Evolutionary conservation across 345 rosid species (phyloP), one percentile per base, ranked within the genome.

Genomic region (Populus deltoides): DNA sequence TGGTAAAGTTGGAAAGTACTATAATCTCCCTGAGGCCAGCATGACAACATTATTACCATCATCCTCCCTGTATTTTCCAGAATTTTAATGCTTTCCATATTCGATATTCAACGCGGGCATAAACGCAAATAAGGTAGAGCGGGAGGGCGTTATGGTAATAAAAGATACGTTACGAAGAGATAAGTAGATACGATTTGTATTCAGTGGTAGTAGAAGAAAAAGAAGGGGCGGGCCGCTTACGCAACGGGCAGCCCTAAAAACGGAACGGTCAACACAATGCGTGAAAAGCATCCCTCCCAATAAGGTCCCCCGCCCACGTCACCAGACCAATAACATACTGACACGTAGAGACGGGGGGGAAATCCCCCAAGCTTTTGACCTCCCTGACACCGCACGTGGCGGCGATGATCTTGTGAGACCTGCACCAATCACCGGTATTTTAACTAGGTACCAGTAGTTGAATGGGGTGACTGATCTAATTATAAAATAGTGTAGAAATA

Each of bases 381-480:
- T 79, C 43, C 63, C 78, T 72, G 78, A 75, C 84, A 80, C 39
- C 81, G 77, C 82, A 83, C 81, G 84, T 83, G 84, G 82, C 80
- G 78, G 82, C 80, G 81, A 35, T 68, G 79, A 85, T 85, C 65
- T 9, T 57, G 63, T n/a, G 63, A 57, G n/a, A 24, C 15, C 59
- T 7, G n/a, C n/a, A 53, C n/a, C 59, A 53, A 20, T 20, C 59
- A 53, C 59, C 63, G 24, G 63, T 9, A 13, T 57, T 24, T 57
- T 24, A 3, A 57, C 63, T 1, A 24, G 27, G 63, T 3, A 57
- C 27, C 25, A 2, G 29, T 3, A 24, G 63, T 24, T 57, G 29
- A n/a, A 57, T 10, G 27, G 62, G 27, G n/a, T 57, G 9, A 8
- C 11, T 22, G 27, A n/a, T 57, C 27, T 57, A n/a, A 9, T n/a